Conservation (phyloP, 2,329 filamentous ascomycete genomes). For the Coleophoma crateriformis region DNA sequence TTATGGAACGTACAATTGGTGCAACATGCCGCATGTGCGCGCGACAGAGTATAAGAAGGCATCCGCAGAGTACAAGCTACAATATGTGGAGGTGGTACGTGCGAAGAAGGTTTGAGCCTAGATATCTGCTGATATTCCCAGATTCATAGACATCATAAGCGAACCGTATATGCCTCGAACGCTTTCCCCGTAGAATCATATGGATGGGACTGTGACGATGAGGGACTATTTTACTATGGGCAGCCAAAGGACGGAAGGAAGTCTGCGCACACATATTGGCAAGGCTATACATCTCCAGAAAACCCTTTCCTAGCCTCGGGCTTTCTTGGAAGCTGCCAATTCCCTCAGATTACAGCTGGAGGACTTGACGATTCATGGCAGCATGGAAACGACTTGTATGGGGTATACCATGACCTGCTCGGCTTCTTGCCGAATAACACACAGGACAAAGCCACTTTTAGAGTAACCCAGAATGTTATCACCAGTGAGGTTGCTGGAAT, state of each 20-base stretch:
- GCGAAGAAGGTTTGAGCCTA: background rate
- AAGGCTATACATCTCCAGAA: slow-evolving; percentile 50
- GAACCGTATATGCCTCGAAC: slow-evolving; percentile 74
- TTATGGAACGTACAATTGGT: slow-evolving; percentile 72
- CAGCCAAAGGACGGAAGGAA: slow-evolving; percentile 45
- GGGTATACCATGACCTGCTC: slow-evolving; percentile 68
- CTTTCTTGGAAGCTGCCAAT: slow-evolving; percentile 71
- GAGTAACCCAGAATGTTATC: slow-evolving; percentile 78
- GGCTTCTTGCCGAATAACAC: slow-evolving; percentile 55
- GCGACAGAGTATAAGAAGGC: slow-evolving; percentile 55
- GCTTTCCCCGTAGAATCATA: slow-evolving; percentile 70
- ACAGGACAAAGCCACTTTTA: slow-evolving; percentile 48
- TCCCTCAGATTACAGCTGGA: slow-evolving; percentile 70
- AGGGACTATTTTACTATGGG: slow-evolving; percentile 65
- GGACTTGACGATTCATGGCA: slow-evolving; percentile 71
- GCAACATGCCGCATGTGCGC: slow-evolving; percentile 81
- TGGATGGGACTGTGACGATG: slow-evolving; percentile 66
- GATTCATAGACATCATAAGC: slow-evolving; percentile 81
- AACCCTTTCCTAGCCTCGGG: slow-evolving; percentile 65
- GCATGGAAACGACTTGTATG: slow-evolving; percentile 71
- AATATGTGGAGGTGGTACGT: slow-evolving; percentile 71
- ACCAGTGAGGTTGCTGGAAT: slow-evolving; percentile 76
- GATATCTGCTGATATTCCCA: slow-evolving; percentile 2
- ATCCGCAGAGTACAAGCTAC: slow-evolving; percentile 51
- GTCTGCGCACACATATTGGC: slow-evolving; percentile 59